Evolutionary conservation across 768 basidiomycete species (phyloP).

Genomic region (Leccinum aurantiacum): DNA sequence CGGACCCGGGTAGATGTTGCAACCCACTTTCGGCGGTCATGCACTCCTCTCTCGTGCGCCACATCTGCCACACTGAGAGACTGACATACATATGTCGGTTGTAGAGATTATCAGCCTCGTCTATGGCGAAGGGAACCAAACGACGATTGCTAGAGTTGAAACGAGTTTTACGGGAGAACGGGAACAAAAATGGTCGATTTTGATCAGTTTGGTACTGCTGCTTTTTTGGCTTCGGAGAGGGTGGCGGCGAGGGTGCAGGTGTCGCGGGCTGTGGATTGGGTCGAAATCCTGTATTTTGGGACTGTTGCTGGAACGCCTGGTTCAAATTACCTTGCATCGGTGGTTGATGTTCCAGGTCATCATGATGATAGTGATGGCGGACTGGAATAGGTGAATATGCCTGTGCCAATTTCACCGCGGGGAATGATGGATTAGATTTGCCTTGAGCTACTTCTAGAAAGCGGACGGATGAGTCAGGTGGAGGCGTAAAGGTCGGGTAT

Average conservation of each 20-base stretch:
- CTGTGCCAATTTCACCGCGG: slow-evolving; percentile 73
- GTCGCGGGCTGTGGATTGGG: slow-evolving; percentile 72
- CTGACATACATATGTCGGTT: slow-evolving; percentile 88
- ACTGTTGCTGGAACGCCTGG: slow-evolving; percentile 38
- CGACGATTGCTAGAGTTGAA: slow-evolving; percentile 53
- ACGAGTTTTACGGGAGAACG: slow-evolving; percentile 71
- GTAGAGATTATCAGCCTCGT: slow-evolving; percentile 92
- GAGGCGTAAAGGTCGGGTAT: slow-evolving; percentile 89
- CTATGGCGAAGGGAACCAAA: slow-evolving; percentile 92
- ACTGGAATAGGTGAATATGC: slow-evolving; percentile 92
- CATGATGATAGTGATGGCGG: slow-evolving; percentile 92
- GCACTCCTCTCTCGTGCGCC: slow-evolving; percentile 93
- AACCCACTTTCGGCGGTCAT: slow-evolving; percentile 92
- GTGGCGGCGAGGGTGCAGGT: slow-evolving; percentile 86
- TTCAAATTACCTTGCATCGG: slow-evolving; percentile 37
- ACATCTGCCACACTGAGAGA: slow-evolving; percentile 88
- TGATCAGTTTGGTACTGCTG: slow-evolving; percentile 99
- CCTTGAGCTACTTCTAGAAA: slow-evolving; percentile 22
- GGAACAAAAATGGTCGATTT: slow-evolving; percentile 89
- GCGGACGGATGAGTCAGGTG: slow-evolving; percentile 42
- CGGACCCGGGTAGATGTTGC: slow-evolving; percentile 72
- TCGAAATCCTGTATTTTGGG: slow-evolving; percentile 29
- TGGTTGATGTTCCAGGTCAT: slow-evolving; percentile 58
- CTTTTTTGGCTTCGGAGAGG: slow-evolving; percentile 90
- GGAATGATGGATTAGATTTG: slow-evolving; percentile 36